A percentile compares a stretch with the other conserved stretches of the same genome.
Evolutionary conservation across 106 monocot genomes (phyloP).

Genomic region (Acorus calamus): DNA sequence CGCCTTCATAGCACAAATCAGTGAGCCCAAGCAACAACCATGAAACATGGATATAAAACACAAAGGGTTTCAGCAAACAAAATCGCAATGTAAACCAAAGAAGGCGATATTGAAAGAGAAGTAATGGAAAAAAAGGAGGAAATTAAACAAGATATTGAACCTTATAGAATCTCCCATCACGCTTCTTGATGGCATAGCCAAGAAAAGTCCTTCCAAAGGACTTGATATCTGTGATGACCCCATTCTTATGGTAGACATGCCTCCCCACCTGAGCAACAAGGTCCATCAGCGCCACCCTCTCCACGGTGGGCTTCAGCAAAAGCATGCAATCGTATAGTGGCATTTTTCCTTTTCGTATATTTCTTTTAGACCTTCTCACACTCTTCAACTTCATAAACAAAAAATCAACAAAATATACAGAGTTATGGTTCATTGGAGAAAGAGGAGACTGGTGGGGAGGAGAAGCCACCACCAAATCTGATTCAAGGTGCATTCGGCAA

Average conservation of each 20-base stretch:
- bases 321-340: constrained; percentile 84
- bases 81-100: background rate
- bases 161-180: constrained; percentile 74
- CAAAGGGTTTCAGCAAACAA: too few relatives aligned
- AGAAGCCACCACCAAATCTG: too few relatives aligned
- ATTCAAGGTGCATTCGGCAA: too few relatives aligned
- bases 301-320: constrained; percentile 40
- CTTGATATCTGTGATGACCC: constrained; percentile 79
- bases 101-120: background rate
- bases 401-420: too few relatives aligned
- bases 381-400: too few relatives aligned
- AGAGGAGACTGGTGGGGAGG: too few relatives aligned
- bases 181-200: constrained; percentile 85
- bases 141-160: constrained; percentile 11
- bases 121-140: background rate
- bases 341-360: constrained; percentile 23
- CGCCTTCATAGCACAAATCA: too few relatives aligned
- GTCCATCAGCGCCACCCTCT: constrained; percentile 38
- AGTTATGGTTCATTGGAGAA: too few relatives aligned
- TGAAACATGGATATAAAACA: too few relatives aligned
- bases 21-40: too few relatives aligned
- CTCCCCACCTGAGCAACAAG: constrained; percentile 39
- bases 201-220: constrained; percentile 63
- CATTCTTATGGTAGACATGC: constrained; percentile 55
- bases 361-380: background rate